Evolutionary conservation across 768 basidiomycete genomes (phyloP).

Genomic region (Suillus bovinus): DNA sequence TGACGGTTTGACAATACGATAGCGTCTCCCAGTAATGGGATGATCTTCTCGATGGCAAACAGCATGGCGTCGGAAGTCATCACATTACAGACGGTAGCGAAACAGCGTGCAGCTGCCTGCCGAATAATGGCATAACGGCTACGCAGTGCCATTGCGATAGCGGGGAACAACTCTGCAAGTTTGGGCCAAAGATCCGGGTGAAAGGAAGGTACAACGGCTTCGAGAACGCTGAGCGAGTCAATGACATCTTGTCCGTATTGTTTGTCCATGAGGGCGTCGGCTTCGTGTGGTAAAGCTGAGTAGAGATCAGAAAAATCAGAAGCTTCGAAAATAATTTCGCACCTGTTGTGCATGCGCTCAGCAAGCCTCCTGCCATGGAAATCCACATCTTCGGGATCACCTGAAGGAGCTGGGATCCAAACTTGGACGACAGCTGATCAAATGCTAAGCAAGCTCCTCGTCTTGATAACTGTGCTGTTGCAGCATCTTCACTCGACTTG

Average conservation of each 20-base stretch:
- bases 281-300: constrained; percentile 54
- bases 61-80: constrained; percentile 87
- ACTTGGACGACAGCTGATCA: constrained; percentile 69
- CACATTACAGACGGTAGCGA: constrained; percentile 85
- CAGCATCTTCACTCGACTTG: constrained; percentile 53
- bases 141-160: constrained; percentile 73
- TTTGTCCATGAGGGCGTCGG: constrained; percentile 67
- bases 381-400: constrained; percentile 95
- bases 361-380: constrained; percentile 79
- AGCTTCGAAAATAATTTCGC: constrained; percentile 19
- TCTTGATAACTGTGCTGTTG: constrained; percentile 70
- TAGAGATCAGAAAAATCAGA: constrained; percentile 3
- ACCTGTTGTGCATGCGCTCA: constrained; percentile 71
- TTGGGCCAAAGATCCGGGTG: constrained; percentile 68
- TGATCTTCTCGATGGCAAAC: constrained; percentile 80
- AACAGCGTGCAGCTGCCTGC: constrained; percentile 81
- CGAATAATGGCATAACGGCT: constrained; percentile 90
- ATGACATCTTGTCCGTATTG: constrained; percentile 87
- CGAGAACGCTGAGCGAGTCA: constrained; percentile 88
- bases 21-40: constrained; percentile 84
- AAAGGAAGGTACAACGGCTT: constrained; percentile 76
- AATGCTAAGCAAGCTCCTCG: constrained; percentile 88
- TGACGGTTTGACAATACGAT: constrained; percentile 74
- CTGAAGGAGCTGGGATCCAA: constrained; percentile 70
- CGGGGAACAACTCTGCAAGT: constrained; percentile 72